Evolutionary conservation across 345 rosid genomes (phyloP), one percentile per base, ranked within the genome.

Genomic region (Syzygium aqueum): DNA sequence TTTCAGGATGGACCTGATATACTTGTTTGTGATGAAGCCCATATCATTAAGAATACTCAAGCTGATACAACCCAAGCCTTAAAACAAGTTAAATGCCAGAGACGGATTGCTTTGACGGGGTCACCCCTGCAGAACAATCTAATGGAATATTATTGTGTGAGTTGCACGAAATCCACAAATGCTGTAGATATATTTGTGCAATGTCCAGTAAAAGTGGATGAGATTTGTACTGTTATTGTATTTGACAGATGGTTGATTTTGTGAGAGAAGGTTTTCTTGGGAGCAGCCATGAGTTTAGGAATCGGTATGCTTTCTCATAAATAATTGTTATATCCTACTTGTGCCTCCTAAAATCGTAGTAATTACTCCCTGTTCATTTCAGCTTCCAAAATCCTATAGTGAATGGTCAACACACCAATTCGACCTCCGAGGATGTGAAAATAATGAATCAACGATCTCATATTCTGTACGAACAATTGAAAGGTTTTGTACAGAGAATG

Each of bases 261-360:
- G 99, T 98, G 33, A 93, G 99, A 94, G 99, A 98, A 94, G 99
- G 99, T 91, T 98, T 98, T 91, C 95, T 98, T 86, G 99, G 99
- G 65, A 96, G 99, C 94, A 98, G 99, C 90, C 98, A 94, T 49
- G 99, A 98, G 92, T 96, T 96, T 92, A 92, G 99, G 91, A 98
- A 98, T 89, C 97, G 99, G 99, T 89, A 92, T 92, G 95, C 65
- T 90, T 90, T 91, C 87, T 40, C 85, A 85, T 33, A 87, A 78
- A 73, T 73, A 73, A 73, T 73, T 73, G 82, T 53, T 83, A 63
- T 84, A 86, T 87, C 86, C 54, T 88, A 85, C 61, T 89, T 84
- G 87, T 49, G 37, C 37, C 51, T 88, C 54, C 53, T 86, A 85
- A 90, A 59, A 46, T 88, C 10, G 82, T 80, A 53, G 86, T 80